phyloP scores from a whole-genome alignment of 139 green algal genomes.

The Protoeuglena noctilucae region DNA sequence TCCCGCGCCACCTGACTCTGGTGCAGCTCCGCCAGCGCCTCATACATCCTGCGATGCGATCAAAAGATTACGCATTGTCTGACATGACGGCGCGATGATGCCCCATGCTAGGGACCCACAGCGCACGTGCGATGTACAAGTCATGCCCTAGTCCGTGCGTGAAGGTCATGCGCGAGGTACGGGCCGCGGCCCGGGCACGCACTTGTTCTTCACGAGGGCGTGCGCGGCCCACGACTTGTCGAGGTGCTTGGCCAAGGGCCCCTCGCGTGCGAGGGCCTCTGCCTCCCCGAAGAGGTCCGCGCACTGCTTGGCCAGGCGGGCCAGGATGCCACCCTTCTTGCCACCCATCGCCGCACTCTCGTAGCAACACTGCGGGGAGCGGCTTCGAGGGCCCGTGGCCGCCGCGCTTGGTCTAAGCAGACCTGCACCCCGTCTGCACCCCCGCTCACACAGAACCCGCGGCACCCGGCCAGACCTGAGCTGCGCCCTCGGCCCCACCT shows the following conservation, averaged over 20 bases:
- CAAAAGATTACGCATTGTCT: too few relatives aligned
- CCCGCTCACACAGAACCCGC: neutral
- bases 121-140: too few relatives aligned
- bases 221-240: slow-evolving; percentile 52
- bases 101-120: too few relatives aligned
- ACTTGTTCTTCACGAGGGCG: slow-evolving; percentile 23
- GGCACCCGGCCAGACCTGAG: neutral
- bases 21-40: too few relatives aligned
- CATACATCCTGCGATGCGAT: too few relatives aligned
- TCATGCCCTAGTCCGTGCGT: slow-evolving; percentile 4
- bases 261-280: slow-evolving; percentile 13
- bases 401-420: too few relatives aligned
- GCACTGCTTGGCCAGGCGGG: slow-evolving; percentile 56
- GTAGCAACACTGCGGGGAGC: slow-evolving; percentile 69
- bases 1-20: slow-evolving; percentile 26
- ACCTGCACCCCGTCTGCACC: neutral
- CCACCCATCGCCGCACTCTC: slow-evolving; percentile 65
- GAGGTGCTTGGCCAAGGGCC: slow-evolving; percentile 46
- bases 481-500: slow-evolving; percentile 4
- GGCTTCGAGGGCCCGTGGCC: neutral
- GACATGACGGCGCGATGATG: too few relatives aligned
- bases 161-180: slow-evolving; percentile 40
- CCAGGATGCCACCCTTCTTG: slow-evolving; percentile 46
- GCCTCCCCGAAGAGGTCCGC: slow-evolving; percentile 54
- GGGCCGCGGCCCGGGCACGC: too few relatives aligned